Evolutionary conservation across 2,329 filamentous ascomycete species (phyloP), one percentile per base, ranked within the genome.

Genomic region (Fusarium luffae): DNA sequence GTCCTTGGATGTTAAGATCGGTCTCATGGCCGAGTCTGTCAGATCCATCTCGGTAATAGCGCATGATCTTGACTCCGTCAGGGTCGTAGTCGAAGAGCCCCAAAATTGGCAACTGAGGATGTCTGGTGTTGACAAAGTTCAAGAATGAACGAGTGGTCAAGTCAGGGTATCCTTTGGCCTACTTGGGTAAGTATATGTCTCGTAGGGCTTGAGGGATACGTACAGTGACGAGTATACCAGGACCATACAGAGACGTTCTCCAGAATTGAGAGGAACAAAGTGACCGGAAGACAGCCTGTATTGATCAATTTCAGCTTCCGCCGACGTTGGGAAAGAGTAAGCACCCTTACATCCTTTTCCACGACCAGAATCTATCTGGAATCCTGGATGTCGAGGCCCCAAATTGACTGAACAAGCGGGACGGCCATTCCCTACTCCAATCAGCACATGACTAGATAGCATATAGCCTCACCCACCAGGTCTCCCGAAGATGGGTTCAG

Each of bases 101-200:
- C 54, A 88, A 85, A 9, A 93, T 86, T 3, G 88, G 86, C 23
- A 91, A 78, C 1, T 78, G 75, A 0, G 86, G 85, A 21, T 80
- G 81, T 11, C 77, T 78, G 0, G 72, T 76, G 40, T 86, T 83
- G 2, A 93, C 57, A 14, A 82, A 76, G 43, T 84, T 83, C 2
- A 95, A 80, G 55, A 95, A 90, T 18, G 84, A 84, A 10, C 91
- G 84, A 0, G 92, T 93, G 2, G 86, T 85, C 49, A 95, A 81
- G 71, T 96, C 93, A 0, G 93, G 92, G 74, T 93, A 96, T 3
- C 93, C 93, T 82, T 94, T 96, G 1, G 89, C 93, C 90, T 93
- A 55, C 4, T 4, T 9, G 0, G 1, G 14, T 73, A 16, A 73
- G 51, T 19, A 34, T 44, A 11, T 6, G 12, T 4, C 12, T 16